Base-by-base conservation (phyloP, 768 basidiomycete genomes). In the Lactifluus echinatus region DNA sequence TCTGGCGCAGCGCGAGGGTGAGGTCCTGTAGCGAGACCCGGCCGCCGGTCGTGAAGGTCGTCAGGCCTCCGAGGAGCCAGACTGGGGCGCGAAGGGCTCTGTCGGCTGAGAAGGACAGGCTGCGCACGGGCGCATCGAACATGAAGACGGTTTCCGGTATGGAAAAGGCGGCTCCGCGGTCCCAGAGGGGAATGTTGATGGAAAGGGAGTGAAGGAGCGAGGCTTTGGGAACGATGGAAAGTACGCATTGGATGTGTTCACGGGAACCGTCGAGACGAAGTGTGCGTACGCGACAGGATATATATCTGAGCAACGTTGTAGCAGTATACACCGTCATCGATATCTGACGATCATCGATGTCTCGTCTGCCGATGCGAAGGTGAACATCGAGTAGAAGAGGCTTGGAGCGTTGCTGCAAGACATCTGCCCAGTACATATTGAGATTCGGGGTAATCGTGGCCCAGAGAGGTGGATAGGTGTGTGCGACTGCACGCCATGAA, bases 391-490 rank as follows among this genome's bases (percentile, higher is more conserved):
- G 50, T 26, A 23, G 46, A 17, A 53, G 50, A 4, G 51, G 51
- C 15, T 11, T 14, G 17, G 51, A 57, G 8, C 51, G 51, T 21
- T 57, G 45, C 21, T 47, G 56, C 50, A 52, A 19, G 23, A 57
- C n/a, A 17, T 45, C 42, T 4, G 43, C 56, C 57, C 57, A 57
- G 29, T 34, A 47, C 2, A 47, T 8, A 19, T 53, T 57, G 6
- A 57, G 45, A n/a, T 58, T 53, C 34, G 57, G 51, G 1, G 57
- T 47, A 29, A 59, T 59, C 5, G n/a, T 29, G 34, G 58, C 21
- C 58, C 58, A 59, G 36, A 50, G 47, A 10, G n/a, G 37, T 12
- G 58, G 52, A 26, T 42, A 26, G 6, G 31, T 23, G 49, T 55
- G 46, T 2, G 54, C 17, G 14, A 50, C 28, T 8, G 33, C 28